Evolutionary conservation across 2,329 filamentous ascomycete species (phyloP), one percentile per base, ranked within the genome.

Genomic region (Colletotrichum abscissum): DNA sequence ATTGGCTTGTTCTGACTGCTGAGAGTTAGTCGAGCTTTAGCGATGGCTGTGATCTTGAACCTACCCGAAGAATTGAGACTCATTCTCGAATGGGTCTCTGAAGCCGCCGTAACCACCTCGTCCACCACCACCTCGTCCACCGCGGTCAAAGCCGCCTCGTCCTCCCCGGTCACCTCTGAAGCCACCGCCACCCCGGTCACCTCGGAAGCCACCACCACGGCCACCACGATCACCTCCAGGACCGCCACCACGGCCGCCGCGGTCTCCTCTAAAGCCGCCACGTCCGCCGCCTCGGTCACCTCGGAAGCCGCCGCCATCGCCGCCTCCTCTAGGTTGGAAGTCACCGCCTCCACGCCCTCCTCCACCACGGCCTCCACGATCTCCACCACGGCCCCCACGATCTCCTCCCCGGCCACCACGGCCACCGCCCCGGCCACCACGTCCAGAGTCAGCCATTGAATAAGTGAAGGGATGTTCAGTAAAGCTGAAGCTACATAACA

Each of bases 41-140:
- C 42, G 66, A 79, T 73, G 59, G 46, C 33, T 12, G 60, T 77
- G 12, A 35, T 55, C 46, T 4, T 59, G 22, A 19, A 75, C 70
- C 54, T 69, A 59, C 72, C 74, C 66, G 42, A 62, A 75, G 28
- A 74, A 67, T 19, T 30, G 24, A 28, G 63, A 60, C 33, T 77
- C 71, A 33, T 75, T 72, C 28, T 76, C 46, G 38, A 78, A 74
- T 38, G 76, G 76, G 4, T 54, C 62, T 55, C 35, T 52, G 54
- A 69, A 56, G 30, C 78, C 75, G 66, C 77, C 67, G 33, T 76
- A 59, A 56, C 73, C 73, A 9, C 77, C 76, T n/a, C 74, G 38
- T 42, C 38, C 38, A 42, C 24, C 24, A 56, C 73, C 73, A 9
- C 77, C 76, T n/a, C 74, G 38, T 42, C 38, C 38, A 8, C 38